A percentile compares a stretch with the other conserved stretches of the same genome.
These are phyloP conservation scores for Leccinum glutinopallens DNA, from an alignment of 1,284 basidiomycete genomes.

Conservation along the genomic window DNA sequence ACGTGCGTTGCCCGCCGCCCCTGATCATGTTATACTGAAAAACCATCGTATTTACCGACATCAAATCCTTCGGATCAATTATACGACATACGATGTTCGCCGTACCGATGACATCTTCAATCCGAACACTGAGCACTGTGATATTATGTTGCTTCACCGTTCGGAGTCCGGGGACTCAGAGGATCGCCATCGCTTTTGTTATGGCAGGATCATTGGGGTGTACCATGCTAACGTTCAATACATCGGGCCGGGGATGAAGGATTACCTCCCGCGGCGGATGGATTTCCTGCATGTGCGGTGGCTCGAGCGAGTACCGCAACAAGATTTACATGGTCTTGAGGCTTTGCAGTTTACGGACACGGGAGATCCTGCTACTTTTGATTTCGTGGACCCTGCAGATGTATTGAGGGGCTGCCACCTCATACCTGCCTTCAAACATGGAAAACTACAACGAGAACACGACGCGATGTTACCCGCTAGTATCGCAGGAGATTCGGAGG, in stretches of 20 bases:
- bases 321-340: background rate
- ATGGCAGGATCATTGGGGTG: background rate
- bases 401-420: background rate
- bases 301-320: background rate
- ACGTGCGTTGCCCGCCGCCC: accelerated
- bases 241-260: background rate
- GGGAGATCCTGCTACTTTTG: background rate
- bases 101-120: background rate
- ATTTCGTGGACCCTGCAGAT: background rate
- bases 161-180: background rate
- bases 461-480: background rate
- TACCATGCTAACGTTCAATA: conserved; percentile 1
- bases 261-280: background rate
- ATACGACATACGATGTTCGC: background rate
- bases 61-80: background rate
- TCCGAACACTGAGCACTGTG: background rate
- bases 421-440: background rate
- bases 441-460: background rate
- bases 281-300: background rate
- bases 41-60: background rate
- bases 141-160: background rate
- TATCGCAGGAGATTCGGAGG: background rate
- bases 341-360: background rate
- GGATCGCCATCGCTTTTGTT: background rate
- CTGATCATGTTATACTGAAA: background rate